These are phyloP conservation scores for Letharia lupina DNA, from an alignment of 495 filamentous ascomycete genomes.

Conservation along the genomic window DNA sequence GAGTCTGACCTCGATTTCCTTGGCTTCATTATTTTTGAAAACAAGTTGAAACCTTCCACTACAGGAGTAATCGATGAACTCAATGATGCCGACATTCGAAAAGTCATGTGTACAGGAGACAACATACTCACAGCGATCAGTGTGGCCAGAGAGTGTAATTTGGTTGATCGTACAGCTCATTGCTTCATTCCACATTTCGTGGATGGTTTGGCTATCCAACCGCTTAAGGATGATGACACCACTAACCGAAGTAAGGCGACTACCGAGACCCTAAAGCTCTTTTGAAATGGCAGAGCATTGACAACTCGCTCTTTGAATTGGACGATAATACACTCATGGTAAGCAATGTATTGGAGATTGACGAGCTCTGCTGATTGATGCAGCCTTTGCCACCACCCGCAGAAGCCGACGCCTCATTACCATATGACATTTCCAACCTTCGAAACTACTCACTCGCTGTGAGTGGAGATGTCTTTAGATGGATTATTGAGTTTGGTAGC, in stretches of 20 bases:
- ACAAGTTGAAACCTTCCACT: constrained; percentile 87
- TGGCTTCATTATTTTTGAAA: constrained; percentile 98
- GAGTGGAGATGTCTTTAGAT: constrained; percentile 89
- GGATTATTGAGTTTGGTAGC: constrained; percentile 84
- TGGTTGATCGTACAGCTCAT: constrained; percentile 70
- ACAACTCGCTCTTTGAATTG: constrained; percentile 65
- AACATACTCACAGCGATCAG: constrained; percentile 97
- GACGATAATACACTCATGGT: constrained; percentile 69
- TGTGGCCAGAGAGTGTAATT: constrained; percentile 83
- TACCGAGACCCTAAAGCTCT: constrained; percentile 57
- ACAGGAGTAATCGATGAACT: constrained; percentile 72
- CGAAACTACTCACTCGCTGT: constrained; percentile 81
- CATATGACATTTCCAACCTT: constrained; percentile 69
- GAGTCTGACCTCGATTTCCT: constrained; percentile 78
- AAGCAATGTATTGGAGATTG: constrained; percentile 19
- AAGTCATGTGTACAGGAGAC: constrained; percentile 96
- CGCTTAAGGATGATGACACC: constrained; percentile 12
- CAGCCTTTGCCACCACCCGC: constrained; percentile 61
- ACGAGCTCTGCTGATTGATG: constrained; percentile 27
- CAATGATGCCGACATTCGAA: constrained; percentile 74
- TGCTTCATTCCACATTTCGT: constrained; percentile 88
- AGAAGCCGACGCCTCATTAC: constrained; percentile 70
- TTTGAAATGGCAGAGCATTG: constrained; percentile 85
- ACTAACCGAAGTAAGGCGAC: constrained; percentile 38
- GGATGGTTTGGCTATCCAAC: constrained; percentile 46